A percentile compares a stretch with the other conserved stretches of the same genome.
phyloP scores from a whole-genome alignment of 2,329 filamentous ascomycete genomes.

The Verticillium tricorpus region DNA sequence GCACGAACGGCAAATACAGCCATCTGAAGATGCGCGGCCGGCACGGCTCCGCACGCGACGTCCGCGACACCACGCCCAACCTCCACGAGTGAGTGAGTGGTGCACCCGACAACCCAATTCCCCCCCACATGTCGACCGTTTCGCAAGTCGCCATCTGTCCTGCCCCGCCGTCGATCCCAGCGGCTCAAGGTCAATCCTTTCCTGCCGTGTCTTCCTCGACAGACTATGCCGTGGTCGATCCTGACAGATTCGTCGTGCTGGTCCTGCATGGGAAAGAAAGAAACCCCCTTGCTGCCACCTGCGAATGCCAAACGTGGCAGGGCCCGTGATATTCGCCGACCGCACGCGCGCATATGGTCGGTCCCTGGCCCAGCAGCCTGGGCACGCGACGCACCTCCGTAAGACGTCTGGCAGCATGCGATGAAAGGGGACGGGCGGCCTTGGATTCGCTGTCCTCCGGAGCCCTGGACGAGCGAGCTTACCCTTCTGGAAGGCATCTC shows the following conservation, averaged over 20 bases:
- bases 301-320: neutral
- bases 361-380: neutral
- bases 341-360: neutral
- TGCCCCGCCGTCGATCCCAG: neutral
- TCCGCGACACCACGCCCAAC: neutral
- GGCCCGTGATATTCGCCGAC: neutral
- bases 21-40: neutral
- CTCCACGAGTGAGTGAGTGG: neutral
- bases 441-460: neutral
- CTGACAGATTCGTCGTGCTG: neutral
- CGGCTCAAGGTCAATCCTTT: neutral
- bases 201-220: neutral
- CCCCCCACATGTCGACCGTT: neutral
- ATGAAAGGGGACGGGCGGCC: neutral
- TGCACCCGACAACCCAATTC: neutral
- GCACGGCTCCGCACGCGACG: neutral
- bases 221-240: neutral
- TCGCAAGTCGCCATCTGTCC: neutral
- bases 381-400: neutral
- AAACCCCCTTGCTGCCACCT: neutral
- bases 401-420: neutral
- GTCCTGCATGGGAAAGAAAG: neutral
- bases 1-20: neutral
- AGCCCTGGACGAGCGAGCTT: neutral
- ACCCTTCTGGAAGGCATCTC: neutral